These are phyloP conservation scores for Oenanthe sinensis DNA, from an alignment of 129 eudicot genomes.

Conservation along the genomic window DNA sequence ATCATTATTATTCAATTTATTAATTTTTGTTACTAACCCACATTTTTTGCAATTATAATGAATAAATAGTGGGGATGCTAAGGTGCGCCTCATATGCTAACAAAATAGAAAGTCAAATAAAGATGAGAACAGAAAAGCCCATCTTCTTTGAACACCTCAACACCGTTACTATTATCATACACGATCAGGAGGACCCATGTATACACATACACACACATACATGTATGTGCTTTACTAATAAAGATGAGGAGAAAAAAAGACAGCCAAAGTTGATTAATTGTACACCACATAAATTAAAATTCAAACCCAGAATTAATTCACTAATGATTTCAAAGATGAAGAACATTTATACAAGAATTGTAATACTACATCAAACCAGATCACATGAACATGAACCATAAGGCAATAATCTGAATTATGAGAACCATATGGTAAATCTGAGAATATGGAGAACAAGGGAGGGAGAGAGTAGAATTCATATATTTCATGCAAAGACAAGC, in stretches of 20 bases:
- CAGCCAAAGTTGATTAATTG: not conserved
- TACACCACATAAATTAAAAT: not conserved
- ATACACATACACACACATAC: not conserved
- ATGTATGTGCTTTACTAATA: not conserved
- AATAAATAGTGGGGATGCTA: not conserved
- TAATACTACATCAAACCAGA: not conserved
- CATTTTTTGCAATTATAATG: not conserved
- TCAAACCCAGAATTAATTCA: constrained; percentile 9
- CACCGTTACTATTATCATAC: not conserved
- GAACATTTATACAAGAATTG: not conserved
- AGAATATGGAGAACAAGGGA: not conserved
- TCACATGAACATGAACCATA: not conserved
- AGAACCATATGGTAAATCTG: not conserved
- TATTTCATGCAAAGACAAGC: not conserved
- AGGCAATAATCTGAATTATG: not conserved
- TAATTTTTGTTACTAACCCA: not conserved
- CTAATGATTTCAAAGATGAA: not conserved
- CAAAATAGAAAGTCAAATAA: constrained; percentile 2
- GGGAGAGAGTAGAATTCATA: not conserved
- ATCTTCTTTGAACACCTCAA: constrained; percentile 10
- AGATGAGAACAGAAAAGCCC: constrained; percentile 8
- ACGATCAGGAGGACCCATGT: no score
- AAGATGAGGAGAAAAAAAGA: not conserved
- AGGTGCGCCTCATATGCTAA: not conserved
- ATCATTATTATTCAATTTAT: not conserved